These are phyloP conservation scores for Penstemon davidsonii DNA, from an alignment of 257 asterid species.

Conservation along the genomic window DNA sequence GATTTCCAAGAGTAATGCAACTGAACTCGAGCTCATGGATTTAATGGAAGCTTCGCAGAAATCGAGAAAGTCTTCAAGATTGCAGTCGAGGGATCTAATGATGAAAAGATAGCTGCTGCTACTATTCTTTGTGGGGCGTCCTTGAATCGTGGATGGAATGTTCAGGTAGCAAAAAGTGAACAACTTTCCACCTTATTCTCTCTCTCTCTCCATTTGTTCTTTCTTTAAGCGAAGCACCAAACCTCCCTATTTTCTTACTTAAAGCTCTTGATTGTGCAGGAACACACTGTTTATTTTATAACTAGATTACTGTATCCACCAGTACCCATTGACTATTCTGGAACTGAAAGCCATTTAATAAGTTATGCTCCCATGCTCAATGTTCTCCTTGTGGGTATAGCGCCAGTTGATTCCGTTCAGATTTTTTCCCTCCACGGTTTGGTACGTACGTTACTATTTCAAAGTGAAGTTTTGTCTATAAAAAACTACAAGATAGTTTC, in stretches of 20 bases:
- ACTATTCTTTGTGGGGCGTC: conserved; percentile 90
- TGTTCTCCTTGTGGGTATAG: conserved; percentile 85
- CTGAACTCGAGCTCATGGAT: conserved; percentile 89
- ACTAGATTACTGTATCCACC: conserved; percentile 90
- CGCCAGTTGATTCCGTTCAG: conserved; percentile 92
- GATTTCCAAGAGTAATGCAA: conserved; percentile 59
- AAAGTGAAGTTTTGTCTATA: neutral
- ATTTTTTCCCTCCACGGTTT: conserved; percentile 94
- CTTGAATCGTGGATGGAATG: conserved; percentile 77
- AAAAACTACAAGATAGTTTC: neutral
- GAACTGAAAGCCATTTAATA: conserved; percentile 77
- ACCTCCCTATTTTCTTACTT: conserved; percentile 20
- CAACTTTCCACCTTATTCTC: neutral
- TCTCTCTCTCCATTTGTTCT: neutral
- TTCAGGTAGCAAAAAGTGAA: conserved; percentile 62
- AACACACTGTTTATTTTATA: conserved; percentile 74
- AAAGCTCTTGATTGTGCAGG: conserved; percentile 55
- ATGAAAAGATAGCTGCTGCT: conserved; percentile 85
- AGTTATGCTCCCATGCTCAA: conserved; percentile 83
- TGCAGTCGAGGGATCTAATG: conserved; percentile 72
- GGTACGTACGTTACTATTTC: conserved; percentile 60
- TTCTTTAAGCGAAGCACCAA: neutral
- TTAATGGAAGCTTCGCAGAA: conserved; percentile 96
- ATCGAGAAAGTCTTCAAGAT: conserved; percentile 83
- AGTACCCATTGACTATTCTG: conserved; percentile 60